phyloP scores from a whole-genome alignment of 1,284 basidiomycete species.

The Fomitiporia mediterranea region DNA sequence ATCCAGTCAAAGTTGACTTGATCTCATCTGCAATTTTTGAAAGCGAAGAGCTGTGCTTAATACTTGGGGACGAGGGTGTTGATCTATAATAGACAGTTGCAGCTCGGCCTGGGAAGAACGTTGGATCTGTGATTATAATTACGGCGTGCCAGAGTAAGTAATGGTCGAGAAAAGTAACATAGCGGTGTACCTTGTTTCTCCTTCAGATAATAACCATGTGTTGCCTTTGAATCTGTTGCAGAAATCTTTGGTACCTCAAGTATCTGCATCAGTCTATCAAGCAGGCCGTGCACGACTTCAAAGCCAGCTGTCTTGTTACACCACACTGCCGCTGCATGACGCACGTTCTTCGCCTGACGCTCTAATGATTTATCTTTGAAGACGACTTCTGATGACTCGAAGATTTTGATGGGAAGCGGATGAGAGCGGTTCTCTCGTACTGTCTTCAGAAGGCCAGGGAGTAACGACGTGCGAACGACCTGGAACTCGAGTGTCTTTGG shows the following conservation, averaged over 20 bases:
- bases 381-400: constrained; percentile 92
- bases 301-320: constrained; percentile 97
- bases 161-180: constrained; percentile 1
- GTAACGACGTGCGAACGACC: constrained; percentile 91
- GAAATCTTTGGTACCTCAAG: constrained; percentile 82
- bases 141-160: constrained; percentile 15
- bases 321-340: constrained; percentile 89
- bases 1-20: constrained; percentile 31
- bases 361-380: constrained; percentile 80
- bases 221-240: constrained; percentile 49
- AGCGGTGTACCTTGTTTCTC: constrained; percentile 67
- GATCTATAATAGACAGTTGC: constrained; percentile 87
- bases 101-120: constrained; percentile 93
- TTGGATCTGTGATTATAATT: constrained; percentile 54
- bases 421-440: constrained; percentile 95
- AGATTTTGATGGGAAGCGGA: constrained; percentile 87
- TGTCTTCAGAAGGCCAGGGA: constrained; percentile 96
- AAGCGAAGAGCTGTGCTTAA: constrained; percentile 27
- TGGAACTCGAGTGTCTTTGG: constrained; percentile 98
- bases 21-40: constrained; percentile 32
- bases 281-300: constrained; percentile 92
- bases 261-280: constrained; percentile 94
- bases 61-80: constrained; percentile 36
- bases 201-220: constrained; percentile 85
- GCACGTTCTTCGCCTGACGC: constrained; percentile 82